Percentiles rank a stretch among this genome's conserved stretches.
Evolutionary conservation across 2,329 filamentous ascomycete species (phyloP).

Genomic region (Aspergillus sp.): DNA sequence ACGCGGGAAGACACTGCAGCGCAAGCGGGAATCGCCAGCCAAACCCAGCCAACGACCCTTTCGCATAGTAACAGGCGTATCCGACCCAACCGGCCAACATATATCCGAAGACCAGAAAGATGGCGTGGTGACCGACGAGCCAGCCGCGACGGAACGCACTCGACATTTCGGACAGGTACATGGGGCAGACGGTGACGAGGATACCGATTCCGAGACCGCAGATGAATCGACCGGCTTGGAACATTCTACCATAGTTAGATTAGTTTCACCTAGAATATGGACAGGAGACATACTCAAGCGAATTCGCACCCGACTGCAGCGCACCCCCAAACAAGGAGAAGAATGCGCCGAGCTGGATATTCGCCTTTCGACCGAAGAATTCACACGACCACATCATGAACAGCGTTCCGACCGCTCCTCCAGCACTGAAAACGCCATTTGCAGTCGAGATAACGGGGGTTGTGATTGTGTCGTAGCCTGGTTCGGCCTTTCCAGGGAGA

Average conservation of each 20-base stretch:
- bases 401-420: conserved; percentile 44
- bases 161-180: conserved; percentile 43
- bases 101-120: conserved; percentile 46
- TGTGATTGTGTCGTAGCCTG: conserved; percentile 43
- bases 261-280: background rate
- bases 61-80: conserved; percentile 42
- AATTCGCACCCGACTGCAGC: conserved; percentile 43
- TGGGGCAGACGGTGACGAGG: conserved; percentile 40
- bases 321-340: conserved; percentile 44
- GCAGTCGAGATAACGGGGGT: conserved; percentile 46
- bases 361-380: conserved; percentile 40
- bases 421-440: conserved; percentile 47
- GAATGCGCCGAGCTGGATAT: conserved; percentile 44
- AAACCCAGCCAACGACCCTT: conserved; percentile 30
- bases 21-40: conserved; percentile 44
- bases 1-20: conserved; percentile 36
- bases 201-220: conserved; percentile 40
- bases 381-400: conserved; percentile 49
- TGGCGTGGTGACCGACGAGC: conserved; percentile 44
- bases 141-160: conserved; percentile 38
- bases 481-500: conserved; percentile 39
- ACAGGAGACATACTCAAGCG: conserved; percentile 32
- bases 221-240: conserved; percentile 41
- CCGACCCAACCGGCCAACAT: conserved; percentile 43
- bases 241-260: conserved; percentile 32